A percentile compares a stretch with the other conserved stretches of the same genome.
Conservation (phyloP, 2,329 filamentous ascomycete species). For the Curvularia sp. region DNA sequence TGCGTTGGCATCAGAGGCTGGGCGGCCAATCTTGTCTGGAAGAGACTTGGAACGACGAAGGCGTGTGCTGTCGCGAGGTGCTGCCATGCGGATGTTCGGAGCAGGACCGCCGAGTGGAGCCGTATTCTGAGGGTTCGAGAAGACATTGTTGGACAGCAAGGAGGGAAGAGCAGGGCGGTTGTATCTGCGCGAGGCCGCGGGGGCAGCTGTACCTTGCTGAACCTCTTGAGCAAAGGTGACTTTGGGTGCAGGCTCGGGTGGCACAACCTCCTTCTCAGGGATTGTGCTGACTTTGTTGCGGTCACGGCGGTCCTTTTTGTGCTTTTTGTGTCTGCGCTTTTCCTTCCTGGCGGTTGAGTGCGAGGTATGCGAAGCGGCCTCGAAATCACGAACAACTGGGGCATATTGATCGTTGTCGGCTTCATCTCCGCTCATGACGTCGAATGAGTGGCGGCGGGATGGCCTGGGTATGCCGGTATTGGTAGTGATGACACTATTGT, state of each 20-base stretch:
- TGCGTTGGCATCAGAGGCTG: conserved; percentile 26
- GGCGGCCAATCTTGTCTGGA: conserved; percentile 46
- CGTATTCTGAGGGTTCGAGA: conserved; percentile 55
- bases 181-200: conserved; percentile 57
- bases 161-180: conserved; percentile 68
- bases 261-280: conserved; percentile 33
- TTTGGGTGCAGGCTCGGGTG: conserved; percentile 26
- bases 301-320: conserved; percentile 54
- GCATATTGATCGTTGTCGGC: conserved; percentile 57
- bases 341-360: conserved; percentile 48
- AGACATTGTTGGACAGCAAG: conserved; percentile 74
- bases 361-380: conserved; percentile 46
- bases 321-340: conserved; percentile 55
- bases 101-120: conserved; percentile 40
- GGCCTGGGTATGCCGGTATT: conserved; percentile 23
- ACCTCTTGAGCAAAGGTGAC: conserved; percentile 53
- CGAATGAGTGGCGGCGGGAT: conserved; percentile 49
- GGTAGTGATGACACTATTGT: conserved; percentile 30
- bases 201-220: conserved; percentile 44
- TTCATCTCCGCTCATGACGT: conserved; percentile 61
- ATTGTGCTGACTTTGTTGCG: conserved; percentile 39
- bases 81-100: conserved; percentile 43
- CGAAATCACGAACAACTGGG: conserved; percentile 59
- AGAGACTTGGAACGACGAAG: conserved; percentile 47
- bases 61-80: conserved; percentile 30